Evolutionary conservation across 108 stramenopile species (phyloP).

Genomic region (Nannochloropsis salina): DNA sequence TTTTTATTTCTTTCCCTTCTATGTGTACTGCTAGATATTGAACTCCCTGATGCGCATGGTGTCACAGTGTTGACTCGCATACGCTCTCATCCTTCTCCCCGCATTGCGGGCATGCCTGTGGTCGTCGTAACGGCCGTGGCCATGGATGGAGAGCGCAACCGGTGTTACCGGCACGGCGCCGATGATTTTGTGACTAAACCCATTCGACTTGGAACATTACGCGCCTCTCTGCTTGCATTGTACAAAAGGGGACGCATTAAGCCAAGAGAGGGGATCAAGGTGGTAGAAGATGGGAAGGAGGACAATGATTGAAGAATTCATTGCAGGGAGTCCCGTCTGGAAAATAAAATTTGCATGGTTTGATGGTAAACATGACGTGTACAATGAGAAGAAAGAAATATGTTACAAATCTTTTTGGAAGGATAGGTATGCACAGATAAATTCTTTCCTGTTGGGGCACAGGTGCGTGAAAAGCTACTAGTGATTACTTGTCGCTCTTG

Average conservation of each 20-base stretch:
- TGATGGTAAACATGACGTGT: too few species aligned
- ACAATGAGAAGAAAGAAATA: too few species aligned
- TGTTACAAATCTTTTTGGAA: too few species aligned
- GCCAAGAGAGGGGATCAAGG: not conserved
- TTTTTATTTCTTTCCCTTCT: not conserved
- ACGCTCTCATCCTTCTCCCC: conserved; percentile 1
- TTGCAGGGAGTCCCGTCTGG: too few species aligned
- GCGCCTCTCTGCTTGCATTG: not conserved
- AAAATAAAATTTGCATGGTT: too few species aligned
- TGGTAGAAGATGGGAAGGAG: not conserved
- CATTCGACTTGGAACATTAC: not conserved
- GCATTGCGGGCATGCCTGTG: not conserved
- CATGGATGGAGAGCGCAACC: not conserved
- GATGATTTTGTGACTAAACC: conserved; percentile 3
- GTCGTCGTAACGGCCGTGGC: not conserved
- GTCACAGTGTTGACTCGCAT: conserved; percentile 12
- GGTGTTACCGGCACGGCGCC: not conserved
- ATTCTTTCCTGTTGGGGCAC: too few species aligned
- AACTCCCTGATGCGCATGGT: not conserved
- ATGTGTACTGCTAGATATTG: not conserved
- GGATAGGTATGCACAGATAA: too few species aligned
- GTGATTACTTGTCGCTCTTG: too few species aligned
- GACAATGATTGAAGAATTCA: too few species aligned
- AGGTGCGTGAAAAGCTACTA: too few species aligned
- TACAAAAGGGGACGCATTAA: not conserved